These are phyloP conservation scores for Euphorbia peplus DNA, from an alignment of 345 rosid species.

Conservation along the genomic window DNA sequence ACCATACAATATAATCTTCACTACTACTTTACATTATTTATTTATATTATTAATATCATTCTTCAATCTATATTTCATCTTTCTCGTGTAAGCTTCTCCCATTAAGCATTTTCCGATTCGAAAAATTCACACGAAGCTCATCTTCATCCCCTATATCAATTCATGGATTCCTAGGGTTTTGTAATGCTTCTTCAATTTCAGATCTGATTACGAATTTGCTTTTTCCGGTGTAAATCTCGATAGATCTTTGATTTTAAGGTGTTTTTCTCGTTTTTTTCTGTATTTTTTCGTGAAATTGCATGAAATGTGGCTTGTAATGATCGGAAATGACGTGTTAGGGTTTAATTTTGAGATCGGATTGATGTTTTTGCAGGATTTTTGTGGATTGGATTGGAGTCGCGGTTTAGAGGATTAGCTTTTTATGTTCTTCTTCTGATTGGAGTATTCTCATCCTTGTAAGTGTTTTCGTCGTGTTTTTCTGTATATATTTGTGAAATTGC, in stretches of 20 bases:
- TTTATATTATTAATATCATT: background rate
- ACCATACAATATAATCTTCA: background rate
- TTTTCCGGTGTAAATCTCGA: background rate
- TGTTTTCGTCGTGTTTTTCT: no score
- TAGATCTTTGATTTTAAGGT: background rate
- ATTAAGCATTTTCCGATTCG: conserved; percentile 20
- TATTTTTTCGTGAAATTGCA: background rate
- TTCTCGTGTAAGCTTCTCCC: conserved; percentile 24
- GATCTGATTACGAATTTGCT: conserved; percentile 18
- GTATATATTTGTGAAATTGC: background rate
- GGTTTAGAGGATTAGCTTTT: conserved; percentile 25
- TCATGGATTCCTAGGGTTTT: background rate
- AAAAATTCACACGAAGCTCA: conserved; percentile 9
- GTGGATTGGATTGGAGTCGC: conserved; percentile 4
- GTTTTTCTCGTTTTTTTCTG: background rate
- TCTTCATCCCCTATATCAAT: background rate
- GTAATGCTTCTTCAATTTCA: background rate
- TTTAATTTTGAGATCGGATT: background rate
- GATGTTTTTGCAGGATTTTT: conserved; percentile 1
- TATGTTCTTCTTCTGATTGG: conserved; percentile 55
- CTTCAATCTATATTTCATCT: conserved; percentile 6
- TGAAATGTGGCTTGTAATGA: background rate
- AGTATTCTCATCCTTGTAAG: conserved; percentile 55
- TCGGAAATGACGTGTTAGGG: background rate
- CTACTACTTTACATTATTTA: background rate